A percentile compares a stretch with the other conserved stretches of the same genome.
These are phyloP conservation scores for Lodderomyces parapsilosis DNA, from an alignment of 1,139 yeast genomes.

Conservation along the genomic window DNA sequence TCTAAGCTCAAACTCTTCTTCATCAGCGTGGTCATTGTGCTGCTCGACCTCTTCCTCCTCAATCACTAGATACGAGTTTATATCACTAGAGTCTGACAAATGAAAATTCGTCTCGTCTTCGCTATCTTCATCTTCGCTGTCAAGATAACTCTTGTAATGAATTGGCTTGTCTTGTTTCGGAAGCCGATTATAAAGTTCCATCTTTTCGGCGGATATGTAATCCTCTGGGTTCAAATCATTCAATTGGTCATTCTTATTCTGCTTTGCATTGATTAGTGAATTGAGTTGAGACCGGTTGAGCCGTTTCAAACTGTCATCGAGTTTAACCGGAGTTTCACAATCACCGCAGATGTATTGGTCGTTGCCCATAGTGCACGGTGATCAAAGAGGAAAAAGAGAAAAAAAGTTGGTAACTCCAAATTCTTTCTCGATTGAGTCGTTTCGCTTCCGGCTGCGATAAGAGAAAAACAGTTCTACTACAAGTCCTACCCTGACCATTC, in stretches of 20 bases:
- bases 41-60: slow-evolving; percentile 15
- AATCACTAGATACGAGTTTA: slow-evolving; percentile 35
- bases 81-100: slow-evolving; percentile 14
- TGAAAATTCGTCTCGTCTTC: slow-evolving; percentile 12
- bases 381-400: background rate
- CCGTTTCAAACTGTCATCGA: slow-evolving; percentile 30
- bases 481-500: slow-evolving; percentile 1
- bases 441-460: background rate
- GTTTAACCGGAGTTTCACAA: slow-evolving; percentile 30
- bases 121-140: slow-evolving; percentile 20
- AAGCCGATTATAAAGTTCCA: slow-evolving; percentile 26
- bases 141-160: slow-evolving; percentile 17
- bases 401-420: too few species aligned
- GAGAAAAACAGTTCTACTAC: too few species aligned
- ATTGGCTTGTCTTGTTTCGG: slow-evolving; percentile 19
- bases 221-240: slow-evolving; percentile 27
- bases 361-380: slow-evolving; percentile 3
- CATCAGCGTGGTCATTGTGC: slow-evolving; percentile 6
- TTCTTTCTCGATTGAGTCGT: too few species aligned
- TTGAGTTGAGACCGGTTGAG: slow-evolving; percentile 35
- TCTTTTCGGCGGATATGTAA: slow-evolving; percentile 33
- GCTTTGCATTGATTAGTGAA: slow-evolving; percentile 19
- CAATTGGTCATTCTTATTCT: slow-evolving; percentile 12
- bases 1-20: slow-evolving; percentile 14
- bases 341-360: slow-evolving; percentile 25